Evolutionary conservation across 305 asterid species (phyloP), one percentile per base, ranked within the genome.

Genomic region (Salvia sclarea): DNA sequence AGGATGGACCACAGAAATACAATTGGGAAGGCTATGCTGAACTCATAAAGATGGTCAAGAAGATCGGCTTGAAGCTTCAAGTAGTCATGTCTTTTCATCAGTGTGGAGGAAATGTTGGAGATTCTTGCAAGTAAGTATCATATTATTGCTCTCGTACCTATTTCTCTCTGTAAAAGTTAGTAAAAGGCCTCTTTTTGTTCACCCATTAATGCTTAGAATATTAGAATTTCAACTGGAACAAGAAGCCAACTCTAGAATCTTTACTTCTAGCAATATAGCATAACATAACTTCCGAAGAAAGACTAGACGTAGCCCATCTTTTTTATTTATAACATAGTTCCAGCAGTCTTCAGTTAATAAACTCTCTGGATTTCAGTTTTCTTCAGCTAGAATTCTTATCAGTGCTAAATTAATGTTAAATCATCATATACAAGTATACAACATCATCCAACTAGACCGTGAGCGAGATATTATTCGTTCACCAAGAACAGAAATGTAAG

Each of bases 71-170:
- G 81, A 93, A 93, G 84, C 88, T 93, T 68, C 97, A 91, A 78
- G 88, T 75, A 50, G 97, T 88, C 69, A 93, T 93, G 98, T 91
- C 96, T 52, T 91, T 93, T 73, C 97, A 93, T 79, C 96, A 91
- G 62, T 91, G 98, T 72, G 98, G 98, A 47, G 97, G 95, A 77
- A 91, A 91, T 58, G 96, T 91, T 61, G 98, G 97, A 53, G 97
- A 93, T 67, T 84, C 96, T 50, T 90, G 96, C 96, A 88, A 88
- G 97, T 91, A 83, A 54, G 38, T 21, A 33, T 0, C 6, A 8
- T 25, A 10, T 35, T 20, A 9, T 44, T 60, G 35, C 69, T 22
- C 54, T 61, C 12, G 6, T 24, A 44, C 22, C 58, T 57, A 35
- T 28, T 38, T 55, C 17, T 56, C 25, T 28, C 16, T 54, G 18